Evolutionary conservation across 1,284 basidiomycete species (phyloP).

Genomic region (Ganoderma lucidum): DNA sequence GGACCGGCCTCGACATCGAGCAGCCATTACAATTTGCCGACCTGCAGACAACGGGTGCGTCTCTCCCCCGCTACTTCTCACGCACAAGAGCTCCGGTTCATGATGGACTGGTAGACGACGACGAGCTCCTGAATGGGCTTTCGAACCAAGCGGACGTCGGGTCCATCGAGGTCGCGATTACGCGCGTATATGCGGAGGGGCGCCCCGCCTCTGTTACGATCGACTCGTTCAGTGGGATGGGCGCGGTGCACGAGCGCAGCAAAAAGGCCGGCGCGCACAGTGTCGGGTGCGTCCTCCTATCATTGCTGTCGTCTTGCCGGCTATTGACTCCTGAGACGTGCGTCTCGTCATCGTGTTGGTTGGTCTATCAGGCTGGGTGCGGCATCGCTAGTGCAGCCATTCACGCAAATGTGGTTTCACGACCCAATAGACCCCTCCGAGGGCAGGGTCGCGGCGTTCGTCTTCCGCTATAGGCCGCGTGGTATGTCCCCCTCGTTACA

Average conservation of each 20-base stretch:
- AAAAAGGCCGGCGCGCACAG: conserved; percentile 36
- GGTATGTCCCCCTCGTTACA: conserved; percentile 7
- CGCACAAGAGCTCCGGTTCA: neutral
- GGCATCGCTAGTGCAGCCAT: neutral
- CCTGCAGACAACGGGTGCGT: conserved; percentile 17
- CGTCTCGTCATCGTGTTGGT: neutral
- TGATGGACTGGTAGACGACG: conserved; percentile 17
- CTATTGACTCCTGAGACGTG: neutral
- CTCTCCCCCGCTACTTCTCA: neutral
- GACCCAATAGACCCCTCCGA: conserved; percentile 12
- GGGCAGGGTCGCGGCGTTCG: conserved; percentile 9
- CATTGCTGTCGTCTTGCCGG: neutral
- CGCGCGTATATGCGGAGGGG: conserved; percentile 3
- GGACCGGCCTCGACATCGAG: conserved; percentile 8
- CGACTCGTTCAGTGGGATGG: conserved; percentile 12
- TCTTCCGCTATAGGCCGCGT: conserved; percentile 18
- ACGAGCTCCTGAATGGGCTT: neutral
- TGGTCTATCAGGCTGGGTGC: neutral
- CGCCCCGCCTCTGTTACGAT: neutral
- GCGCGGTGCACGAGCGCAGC: conserved; percentile 29
- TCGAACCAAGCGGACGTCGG: conserved; percentile 14
- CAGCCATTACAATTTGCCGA: conserved; percentile 21
- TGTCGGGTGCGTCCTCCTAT: conserved; percentile 24
- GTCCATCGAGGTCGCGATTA: conserved; percentile 10
- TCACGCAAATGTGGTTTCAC: neutral